Conservation (phyloP, 164 flowering plant genomes). For the Echeveria elegans region DNA sequence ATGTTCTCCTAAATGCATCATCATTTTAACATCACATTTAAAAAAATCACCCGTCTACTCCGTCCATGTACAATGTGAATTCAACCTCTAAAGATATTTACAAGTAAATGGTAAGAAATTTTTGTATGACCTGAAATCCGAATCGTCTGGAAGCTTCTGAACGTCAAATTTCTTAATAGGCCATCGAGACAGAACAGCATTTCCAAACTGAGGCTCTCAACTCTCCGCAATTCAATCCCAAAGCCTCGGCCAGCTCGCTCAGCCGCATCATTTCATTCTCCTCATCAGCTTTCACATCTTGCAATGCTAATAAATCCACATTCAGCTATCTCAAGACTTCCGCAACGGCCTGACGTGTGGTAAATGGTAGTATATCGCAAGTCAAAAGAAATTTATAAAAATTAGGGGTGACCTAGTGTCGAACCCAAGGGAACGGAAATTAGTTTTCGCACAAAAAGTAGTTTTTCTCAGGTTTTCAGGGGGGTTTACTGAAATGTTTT, state of each 20-base stretch:
- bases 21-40: no score
- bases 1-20: not conserved
- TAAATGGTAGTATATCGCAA: no score
- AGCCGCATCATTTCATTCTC: slow-evolving; percentile 54
- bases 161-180: slow-evolving; percentile 49
- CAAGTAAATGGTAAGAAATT: not conserved
- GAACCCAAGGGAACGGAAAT: no score
- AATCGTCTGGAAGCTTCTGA: slow-evolving; percentile 50
- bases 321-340: slow-evolving; percentile 58
- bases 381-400: no score
- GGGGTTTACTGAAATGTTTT: no score
- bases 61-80: no score
- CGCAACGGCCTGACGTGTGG: slow-evolving; percentile 25
- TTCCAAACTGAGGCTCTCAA: slow-evolving; percentile 65
- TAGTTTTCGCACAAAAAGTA: no score
- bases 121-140: slow-evolving; percentile 56
- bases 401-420: no score
- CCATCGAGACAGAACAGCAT: slow-evolving; percentile 54
- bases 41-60: no score
- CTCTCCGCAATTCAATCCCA: slow-evolving; percentile 61
- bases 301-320: slow-evolving; percentile 57
- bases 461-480: no score
- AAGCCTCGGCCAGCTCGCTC: slow-evolving; percentile 52
- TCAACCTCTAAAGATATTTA: no score
- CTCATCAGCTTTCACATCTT: slow-evolving; percentile 71